Conservation (phyloP, 306 rosid species). For the Trifolium fragiferum region DNA sequence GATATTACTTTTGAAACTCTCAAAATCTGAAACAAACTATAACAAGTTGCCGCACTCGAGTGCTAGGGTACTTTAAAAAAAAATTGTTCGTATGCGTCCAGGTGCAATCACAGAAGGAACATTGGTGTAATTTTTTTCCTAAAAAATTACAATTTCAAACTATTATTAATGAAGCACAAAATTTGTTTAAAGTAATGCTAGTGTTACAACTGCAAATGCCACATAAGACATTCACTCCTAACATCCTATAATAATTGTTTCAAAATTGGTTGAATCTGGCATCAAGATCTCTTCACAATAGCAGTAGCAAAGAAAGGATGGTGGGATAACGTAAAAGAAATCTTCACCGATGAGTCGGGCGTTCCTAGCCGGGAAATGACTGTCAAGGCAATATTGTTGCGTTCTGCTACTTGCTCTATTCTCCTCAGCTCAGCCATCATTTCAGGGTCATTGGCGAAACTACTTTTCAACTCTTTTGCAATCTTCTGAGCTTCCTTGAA, state of each 20-base stretch:
- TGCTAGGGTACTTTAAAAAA: neutral
- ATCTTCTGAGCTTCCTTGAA: conserved; percentile 90
- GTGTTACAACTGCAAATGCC: conserved; percentile 52
- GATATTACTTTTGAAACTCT: too few species aligned
- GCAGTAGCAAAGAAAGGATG: conserved; percentile 92
- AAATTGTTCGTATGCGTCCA: neutral
- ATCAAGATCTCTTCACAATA: conserved; percentile 82
- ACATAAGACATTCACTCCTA: conserved; percentile 48
- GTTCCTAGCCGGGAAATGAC: conserved; percentile 71
- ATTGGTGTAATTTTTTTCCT: conserved; percentile 11
- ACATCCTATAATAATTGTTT: conserved; percentile 41
- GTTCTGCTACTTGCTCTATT: conserved; percentile 93
- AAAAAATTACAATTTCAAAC: conserved; percentile 56
- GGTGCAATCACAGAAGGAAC: conserved; percentile 15
- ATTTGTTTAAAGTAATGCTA: conserved; percentile 44
- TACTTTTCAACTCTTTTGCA: conserved; percentile 77
- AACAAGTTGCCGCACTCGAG: neutral
- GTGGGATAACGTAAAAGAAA: conserved; percentile 76
- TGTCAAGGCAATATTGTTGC: conserved; percentile 83
- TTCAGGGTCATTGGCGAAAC: conserved; percentile 75
- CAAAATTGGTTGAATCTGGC: conserved; percentile 62
- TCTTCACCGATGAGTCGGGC: conserved; percentile 73
- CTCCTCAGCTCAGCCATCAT: conserved; percentile 75
- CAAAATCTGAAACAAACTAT: neutral
- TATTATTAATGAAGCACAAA: conserved; percentile 47